Evolutionary conservation across 768 basidiomycete genomes (phyloP).

Genomic region (Saitozyma podzolica): DNA sequence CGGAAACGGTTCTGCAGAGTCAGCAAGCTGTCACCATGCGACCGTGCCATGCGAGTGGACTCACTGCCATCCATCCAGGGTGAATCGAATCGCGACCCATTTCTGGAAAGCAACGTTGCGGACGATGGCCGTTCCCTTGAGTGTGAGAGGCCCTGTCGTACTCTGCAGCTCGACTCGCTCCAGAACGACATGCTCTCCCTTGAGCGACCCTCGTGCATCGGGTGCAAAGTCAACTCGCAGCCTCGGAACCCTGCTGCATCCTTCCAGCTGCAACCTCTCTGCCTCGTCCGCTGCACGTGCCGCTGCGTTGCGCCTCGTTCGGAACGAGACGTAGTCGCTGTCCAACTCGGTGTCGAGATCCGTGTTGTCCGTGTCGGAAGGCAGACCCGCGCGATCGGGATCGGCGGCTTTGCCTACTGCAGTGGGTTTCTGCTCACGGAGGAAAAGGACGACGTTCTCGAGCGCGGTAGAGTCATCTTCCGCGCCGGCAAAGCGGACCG

Average conservation of each 20-base stretch:
- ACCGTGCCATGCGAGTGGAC: conserved; percentile 12
- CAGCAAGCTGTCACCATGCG: conserved; percentile 1
- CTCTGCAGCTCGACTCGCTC: conserved; percentile 53
- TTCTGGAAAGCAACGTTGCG: conserved; percentile 85
- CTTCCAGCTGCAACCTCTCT: conserved; percentile 36
- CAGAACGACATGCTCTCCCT: conserved; percentile 52
- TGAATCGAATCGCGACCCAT: conserved; percentile 83
- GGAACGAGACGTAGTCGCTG: conserved; percentile 48
- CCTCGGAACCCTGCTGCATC: conserved; percentile 43
- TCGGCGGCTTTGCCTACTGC: conserved; percentile 72
- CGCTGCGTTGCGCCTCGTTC: conserved; percentile 44
- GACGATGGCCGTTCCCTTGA: conserved; percentile 73
- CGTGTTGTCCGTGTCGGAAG: conserved; percentile 54
- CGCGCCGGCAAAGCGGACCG: conserved; percentile 70
- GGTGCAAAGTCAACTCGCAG: conserved; percentile 46
- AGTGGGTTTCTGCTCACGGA: conserved; percentile 89
- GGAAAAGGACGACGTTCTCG: conserved; percentile 90
- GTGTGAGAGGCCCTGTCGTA: conserved; percentile 53
- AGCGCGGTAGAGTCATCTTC: conserved; percentile 63
- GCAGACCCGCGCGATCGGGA: conserved; percentile 53
- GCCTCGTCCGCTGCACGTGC: conserved; percentile 42
- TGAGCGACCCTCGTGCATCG: conserved; percentile 25
- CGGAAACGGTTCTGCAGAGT: conserved; percentile 47
- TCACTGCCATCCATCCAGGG: conserved; percentile 85
- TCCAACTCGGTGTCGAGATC: conserved; percentile 59